phyloP scores from a whole-genome alignment of 1,139 yeast species.

The Fermentozyma sake region DNA sequence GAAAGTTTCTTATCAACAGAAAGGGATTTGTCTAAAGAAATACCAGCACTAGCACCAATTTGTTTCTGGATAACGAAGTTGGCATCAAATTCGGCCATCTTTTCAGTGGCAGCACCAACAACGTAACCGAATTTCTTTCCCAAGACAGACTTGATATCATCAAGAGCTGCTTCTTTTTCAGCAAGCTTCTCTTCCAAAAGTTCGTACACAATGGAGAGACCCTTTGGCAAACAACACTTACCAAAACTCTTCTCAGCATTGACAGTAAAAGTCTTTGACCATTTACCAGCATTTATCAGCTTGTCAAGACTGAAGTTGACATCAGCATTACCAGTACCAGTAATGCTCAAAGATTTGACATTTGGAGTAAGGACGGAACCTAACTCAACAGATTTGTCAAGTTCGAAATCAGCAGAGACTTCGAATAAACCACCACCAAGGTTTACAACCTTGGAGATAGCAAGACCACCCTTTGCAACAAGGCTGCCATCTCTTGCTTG shows the following conservation, averaged over 20 bases:
- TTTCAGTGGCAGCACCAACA: no score
- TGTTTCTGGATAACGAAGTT: no score
- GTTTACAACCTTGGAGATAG: constrained; percentile 16
- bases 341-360: constrained; percentile 12
- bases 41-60: no score
- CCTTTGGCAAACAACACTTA: constrained; percentile 20
- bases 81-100: no score
- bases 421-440: constrained; percentile 15
- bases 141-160: no score
- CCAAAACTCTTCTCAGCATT: constrained; percentile 13
- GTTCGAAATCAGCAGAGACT: constrained; percentile 18
- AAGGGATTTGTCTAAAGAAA: no score
- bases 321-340: constrained; percentile 18
- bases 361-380: constrained; percentile 10
- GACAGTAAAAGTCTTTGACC: constrained; percentile 17
- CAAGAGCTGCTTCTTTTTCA: constrained; percentile 2
- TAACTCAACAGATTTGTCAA: constrained; percentile 16
- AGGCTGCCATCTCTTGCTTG: constrained; percentile 17
- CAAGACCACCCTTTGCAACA: constrained; percentile 21
- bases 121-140: no score
- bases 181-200: constrained; percentile 6
- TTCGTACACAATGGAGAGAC: constrained; percentile 9
- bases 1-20: no score
- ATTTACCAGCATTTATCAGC: constrained; percentile 13
- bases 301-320: no score